phyloP scores from a whole-genome alignment of 1,284 basidiomycete species.

The Ustilago shanxiensis region DNA sequence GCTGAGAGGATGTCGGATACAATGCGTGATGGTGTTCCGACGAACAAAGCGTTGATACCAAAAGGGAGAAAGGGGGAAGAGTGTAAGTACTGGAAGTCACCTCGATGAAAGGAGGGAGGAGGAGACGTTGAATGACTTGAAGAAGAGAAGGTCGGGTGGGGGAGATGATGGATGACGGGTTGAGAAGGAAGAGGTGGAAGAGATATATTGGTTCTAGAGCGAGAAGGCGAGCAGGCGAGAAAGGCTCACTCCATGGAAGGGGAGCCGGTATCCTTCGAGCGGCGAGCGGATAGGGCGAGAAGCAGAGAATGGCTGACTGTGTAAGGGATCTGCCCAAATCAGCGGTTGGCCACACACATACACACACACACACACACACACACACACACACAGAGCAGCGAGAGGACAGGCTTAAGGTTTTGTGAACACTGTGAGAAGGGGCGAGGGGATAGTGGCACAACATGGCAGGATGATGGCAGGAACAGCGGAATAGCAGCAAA shows the following conservation, averaged over 20 bases:
- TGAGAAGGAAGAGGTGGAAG: conserved; percentile 20
- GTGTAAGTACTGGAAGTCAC: neutral
- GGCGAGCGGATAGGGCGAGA: neutral
- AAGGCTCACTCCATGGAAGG: neutral
- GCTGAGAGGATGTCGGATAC: conserved; percentile 3
- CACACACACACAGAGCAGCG: neutral
- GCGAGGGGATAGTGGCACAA: neutral
- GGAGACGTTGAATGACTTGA: conserved; percentile 1
- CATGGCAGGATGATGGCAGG: neutral
- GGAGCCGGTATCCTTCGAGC: too few species aligned
- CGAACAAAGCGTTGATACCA: conserved; percentile 2
- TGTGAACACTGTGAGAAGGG: neutral
- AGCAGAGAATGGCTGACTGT: too few species aligned
- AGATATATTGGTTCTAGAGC: conserved; percentile 30
- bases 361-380: neutral
- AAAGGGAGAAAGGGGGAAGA: neutral
- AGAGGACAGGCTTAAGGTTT: conserved; percentile 10
- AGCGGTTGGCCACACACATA: too few species aligned
- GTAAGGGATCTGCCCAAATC: too few species aligned
- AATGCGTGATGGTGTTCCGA: neutral
- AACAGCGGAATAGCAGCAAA: conserved; percentile 1
- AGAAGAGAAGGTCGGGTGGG: neutral
- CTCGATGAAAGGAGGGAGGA: conserved; percentile 4
- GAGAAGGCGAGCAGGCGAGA: conserved; percentile 5
- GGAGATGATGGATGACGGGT: conserved; percentile 4